Evolutionary conservation across 495 filamentous ascomycete genomes (phyloP).

Genomic region (Hypomontagnella monticulosa): DNA sequence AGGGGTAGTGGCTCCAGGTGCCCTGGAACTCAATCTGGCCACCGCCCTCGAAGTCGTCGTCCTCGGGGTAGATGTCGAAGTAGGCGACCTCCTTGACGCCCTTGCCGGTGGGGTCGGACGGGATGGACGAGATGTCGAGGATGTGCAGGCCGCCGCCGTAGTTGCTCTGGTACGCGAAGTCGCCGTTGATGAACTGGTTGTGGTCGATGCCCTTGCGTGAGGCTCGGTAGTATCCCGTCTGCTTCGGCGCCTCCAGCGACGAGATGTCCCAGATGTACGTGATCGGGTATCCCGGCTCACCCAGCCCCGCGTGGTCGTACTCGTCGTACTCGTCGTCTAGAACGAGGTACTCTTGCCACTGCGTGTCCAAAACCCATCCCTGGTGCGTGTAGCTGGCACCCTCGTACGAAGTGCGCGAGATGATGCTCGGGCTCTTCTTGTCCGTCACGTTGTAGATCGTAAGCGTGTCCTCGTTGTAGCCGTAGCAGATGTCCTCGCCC

Average conservation of each 20-base stretch:
- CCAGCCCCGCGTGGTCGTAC: slow-evolving; percentile 55
- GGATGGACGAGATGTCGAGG: slow-evolving; percentile 64
- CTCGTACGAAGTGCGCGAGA: slow-evolving; percentile 66
- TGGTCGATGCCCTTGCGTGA: slow-evolving; percentile 64
- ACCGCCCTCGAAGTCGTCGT: slow-evolving; percentile 56
- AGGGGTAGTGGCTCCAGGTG: slow-evolving; percentile 66
- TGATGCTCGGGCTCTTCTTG: slow-evolving; percentile 57
- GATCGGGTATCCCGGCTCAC: slow-evolving; percentile 56
- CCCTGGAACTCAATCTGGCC: slow-evolving; percentile 66
- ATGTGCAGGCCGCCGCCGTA: slow-evolving; percentile 67
- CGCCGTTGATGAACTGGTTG: slow-evolving; percentile 68
- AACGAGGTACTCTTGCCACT: slow-evolving; percentile 64
- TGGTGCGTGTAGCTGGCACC: slow-evolving; percentile 70
- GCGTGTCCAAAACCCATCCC: slow-evolving; percentile 65
- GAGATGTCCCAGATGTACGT: slow-evolving; percentile 68
- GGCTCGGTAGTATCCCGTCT: slow-evolving; percentile 65
- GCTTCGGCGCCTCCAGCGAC: slow-evolving; percentile 57
- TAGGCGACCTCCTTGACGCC: slow-evolving; percentile 63
- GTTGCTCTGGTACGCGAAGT: slow-evolving; percentile 65
- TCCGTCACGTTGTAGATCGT: slow-evolving; percentile 67
- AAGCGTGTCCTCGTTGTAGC: slow-evolving; percentile 63
- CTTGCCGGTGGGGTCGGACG: slow-evolving; percentile 61
- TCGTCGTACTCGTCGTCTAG: slow-evolving; percentile 72
- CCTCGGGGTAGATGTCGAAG: slow-evolving; percentile 70
- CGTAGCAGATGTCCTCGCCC: slow-evolving; percentile 68